Base-by-base conservation (phyloP, 2,329 filamentous ascomycete genomes). In the Kalaharituber pfeilii region DNA sequence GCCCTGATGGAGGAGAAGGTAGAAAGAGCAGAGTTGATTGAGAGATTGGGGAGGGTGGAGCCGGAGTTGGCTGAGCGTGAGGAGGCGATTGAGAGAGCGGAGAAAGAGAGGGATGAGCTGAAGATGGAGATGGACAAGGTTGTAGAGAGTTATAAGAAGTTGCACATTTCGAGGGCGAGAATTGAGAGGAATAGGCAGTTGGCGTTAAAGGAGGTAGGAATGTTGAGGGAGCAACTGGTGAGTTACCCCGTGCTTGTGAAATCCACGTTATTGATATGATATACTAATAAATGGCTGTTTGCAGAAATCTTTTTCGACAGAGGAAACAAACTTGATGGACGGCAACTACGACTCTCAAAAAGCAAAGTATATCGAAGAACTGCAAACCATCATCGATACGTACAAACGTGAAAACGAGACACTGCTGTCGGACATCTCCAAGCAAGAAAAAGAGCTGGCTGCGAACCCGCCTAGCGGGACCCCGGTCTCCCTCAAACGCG, bases 191-290 rank as follows among this genome's bases (percentile, higher is more conserved):
- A 96, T 66, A 84, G 86, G 55, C 78, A 76, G 0, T 75, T 98
- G 6, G 86, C 88, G 0, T 75, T 86, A 24, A 95, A 95, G 65
- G 93, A 98, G 66, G 86, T 91, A 0, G 88, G 95, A 62, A 94
- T 94, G 66, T 75, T 98, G 5, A 84, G 91, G 22, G 89, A 86
- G 0, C 91, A 98, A 67, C 75, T 96, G 53, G 42, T 47, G 33
- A 24, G n/a, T 36, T 36, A 36, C 30, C 9, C 30, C 30, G 0
- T 71, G 30, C 13, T 44, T 25, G 30, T n/a, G 9, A 33, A n/a
- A 26, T 28, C 25, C 9, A 26, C 8, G 33, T 29, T 15, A 51
- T 18, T 11, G 33, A 51, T 29, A 36, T 28, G 51, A 49, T 7
- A 54, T 56, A n/a, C 11, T 27, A 28, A 39, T 20, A 20, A 5